Percentiles rank a stretch among this genome's conserved stretches.
Conservation (phyloP, 768 basidiomycete species). For the Collybiopsis luxurians region DNA sequence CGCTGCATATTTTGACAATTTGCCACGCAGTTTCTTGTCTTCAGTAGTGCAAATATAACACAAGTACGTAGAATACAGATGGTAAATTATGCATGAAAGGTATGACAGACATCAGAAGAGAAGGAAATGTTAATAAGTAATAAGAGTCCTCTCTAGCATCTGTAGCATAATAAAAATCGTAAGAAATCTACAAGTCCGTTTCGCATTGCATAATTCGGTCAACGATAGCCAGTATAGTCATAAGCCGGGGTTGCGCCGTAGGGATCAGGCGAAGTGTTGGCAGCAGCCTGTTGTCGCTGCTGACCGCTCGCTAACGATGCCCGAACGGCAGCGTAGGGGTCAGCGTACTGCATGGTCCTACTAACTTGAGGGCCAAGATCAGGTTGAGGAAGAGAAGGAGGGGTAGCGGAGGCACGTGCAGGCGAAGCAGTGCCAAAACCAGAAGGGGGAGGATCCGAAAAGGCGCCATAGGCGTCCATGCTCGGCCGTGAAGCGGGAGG, state of each 20-base stretch:
- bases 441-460: conserved; percentile 81
- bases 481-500: conserved; percentile 49
- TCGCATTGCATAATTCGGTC: not conserved
- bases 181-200: conserved; percentile 3
- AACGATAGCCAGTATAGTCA: conserved; percentile 4
- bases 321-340: conserved; percentile 82
- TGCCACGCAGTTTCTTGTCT: not conserved
- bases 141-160: not conserved
- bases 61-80: conserved; percentile 1
- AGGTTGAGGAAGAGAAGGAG: conserved; percentile 38
- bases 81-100: not conserved
- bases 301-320: conserved; percentile 45
- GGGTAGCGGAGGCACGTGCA: conserved; percentile 21
- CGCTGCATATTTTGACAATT: too few species aligned
- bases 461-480: conserved; percentile 88
- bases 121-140: not conserved
- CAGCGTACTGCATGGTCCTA: conserved; percentile 91
- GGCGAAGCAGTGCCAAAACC: conserved; percentile 51
- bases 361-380: conserved; percentile 61
- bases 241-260: not conserved
- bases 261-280: not conserved
- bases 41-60: not conserved
- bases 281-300: conserved; percentile 2
- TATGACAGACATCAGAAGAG: not conserved
- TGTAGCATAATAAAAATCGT: not conserved